Evolutionary conservation across 352 stramenopile genomes (phyloP).

Genomic region (Phytopythium litorale): DNA sequence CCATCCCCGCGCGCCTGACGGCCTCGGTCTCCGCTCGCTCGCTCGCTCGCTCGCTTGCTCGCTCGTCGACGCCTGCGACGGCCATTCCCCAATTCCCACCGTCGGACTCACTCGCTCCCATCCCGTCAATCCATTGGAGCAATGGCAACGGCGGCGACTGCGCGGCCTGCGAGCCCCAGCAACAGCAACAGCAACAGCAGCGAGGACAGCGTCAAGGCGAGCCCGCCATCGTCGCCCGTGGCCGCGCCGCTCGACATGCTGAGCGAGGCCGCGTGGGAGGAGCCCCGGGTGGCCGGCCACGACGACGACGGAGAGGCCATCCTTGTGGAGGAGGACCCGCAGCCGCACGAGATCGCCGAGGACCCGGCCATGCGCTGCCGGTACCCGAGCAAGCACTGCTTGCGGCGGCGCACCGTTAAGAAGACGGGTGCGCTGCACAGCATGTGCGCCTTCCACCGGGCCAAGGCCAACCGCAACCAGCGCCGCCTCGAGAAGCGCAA

Average conservation of each 20-base stretch:
- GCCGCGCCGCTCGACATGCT: background rate
- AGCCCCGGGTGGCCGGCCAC: slow-evolving; percentile 6
- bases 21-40: background rate
- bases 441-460: slow-evolving; percentile 56
- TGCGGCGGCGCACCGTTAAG: slow-evolving; percentile 52
- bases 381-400: slow-evolving; percentile 53
- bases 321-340: slow-evolving; percentile 29
- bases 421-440: slow-evolving; percentile 54
- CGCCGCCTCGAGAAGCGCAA: slow-evolving; percentile 41
- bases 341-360: slow-evolving; percentile 32
- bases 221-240: background rate
- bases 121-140: background rate
- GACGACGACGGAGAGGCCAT: slow-evolving; percentile 29
- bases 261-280: slow-evolving; percentile 1
- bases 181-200: background rate
- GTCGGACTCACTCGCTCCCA: background rate
- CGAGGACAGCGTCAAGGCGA: background rate
- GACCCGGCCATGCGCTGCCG: slow-evolving; percentile 36
- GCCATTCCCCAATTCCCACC: background rate
- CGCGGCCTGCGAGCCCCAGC: background rate
- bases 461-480: slow-evolving; percentile 57
- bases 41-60: background rate
- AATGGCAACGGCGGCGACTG: background rate
- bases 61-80: background rate
- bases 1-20: background rate